Evolutionary conservation across 441 rosid genomes (phyloP), one percentile per base, ranked within the genome.

Genomic region (Aleurites moluccanus): DNA sequence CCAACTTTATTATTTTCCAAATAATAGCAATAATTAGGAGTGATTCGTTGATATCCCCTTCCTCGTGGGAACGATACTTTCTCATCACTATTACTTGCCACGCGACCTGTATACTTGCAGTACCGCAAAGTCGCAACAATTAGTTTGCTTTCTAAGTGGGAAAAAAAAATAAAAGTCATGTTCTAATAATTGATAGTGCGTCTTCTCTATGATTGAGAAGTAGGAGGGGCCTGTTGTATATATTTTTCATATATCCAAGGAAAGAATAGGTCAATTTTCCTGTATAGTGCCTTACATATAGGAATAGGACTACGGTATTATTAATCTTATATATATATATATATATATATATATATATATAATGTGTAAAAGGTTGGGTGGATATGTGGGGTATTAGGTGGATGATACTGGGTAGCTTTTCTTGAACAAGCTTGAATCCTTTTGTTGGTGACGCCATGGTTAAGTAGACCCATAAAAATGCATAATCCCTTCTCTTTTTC

Each of bases 391-490:
- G 77, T 67, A 61, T 33, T 1, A 2, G 78, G 67, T 23, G 20
- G 73, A 18, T 55, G 57, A 72, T 78, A n/a, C n/a, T n/a, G 69
- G 66, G 28, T 73, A 16, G 73, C 79, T 78, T 83, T 81, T 42
- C 30, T 53, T 10, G 57, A 3, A 73, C 18, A 67, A 6, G 57
- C 27, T 59, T 68, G 71, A n/a, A 53, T 56, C 67, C 87, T 81
- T 82, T 72, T 83, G 83, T 63, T 78, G 81, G 57, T 78, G 84
- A 83, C 84, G 79, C 79, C 82, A 79, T 76, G 45, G 9, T 69
- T 23, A 27, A 10, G 11, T 44, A 21, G 44, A 45, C 72, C 75
- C 64, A 28, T 73, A 52, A 21, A 47, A 33, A 62, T 0, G n/a
- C 25, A 10, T 1, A 28, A 15, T 5, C 16, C 49, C 11, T 42